Percentiles rank a stretch among this genome's conserved stretches.
These are phyloP conservation scores for Tieghemostelium lacteum DNA, from an alignment of 78 protist species.

Conservation along the genomic window DNA sequence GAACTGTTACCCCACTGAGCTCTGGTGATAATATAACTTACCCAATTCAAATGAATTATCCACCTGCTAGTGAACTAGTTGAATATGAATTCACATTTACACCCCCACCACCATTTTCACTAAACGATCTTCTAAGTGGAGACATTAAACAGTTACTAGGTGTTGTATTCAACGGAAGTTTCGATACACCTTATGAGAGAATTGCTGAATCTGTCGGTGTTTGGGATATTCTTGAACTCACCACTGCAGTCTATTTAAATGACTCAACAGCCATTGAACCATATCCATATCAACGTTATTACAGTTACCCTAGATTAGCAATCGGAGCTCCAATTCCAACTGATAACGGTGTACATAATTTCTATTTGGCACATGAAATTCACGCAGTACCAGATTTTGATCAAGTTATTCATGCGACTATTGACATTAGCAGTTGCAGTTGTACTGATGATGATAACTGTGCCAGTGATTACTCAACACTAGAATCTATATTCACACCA, in stretches of 20 bases:
- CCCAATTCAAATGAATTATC: background rate
- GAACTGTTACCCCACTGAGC: background rate
- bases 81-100: slow-evolving; percentile 6
- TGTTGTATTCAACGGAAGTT: slow-evolving; percentile 7
- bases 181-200: slow-evolving; percentile 10
- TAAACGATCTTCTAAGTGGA: background rate
- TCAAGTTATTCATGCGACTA: slow-evolving; percentile 2
- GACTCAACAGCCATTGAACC: background rate
- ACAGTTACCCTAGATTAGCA: slow-evolving; percentile 1
- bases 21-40: slow-evolving; percentile 6
- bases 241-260: slow-evolving; percentile 7
- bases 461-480: background rate
- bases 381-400: slow-evolving; percentile 16
- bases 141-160: background rate
- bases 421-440: background rate
- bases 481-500: background rate
- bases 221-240: background rate
- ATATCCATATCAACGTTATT: background rate
- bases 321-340: background rate
- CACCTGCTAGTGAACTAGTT: background rate
- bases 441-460: background rate
- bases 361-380: slow-evolving; percentile 12
- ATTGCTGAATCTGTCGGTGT: background rate
- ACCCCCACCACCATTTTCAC: slow-evolving; percentile 19
- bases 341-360: background rate